phyloP scores from a whole-genome alignment of 2,329 filamentous ascomycete genomes.

The Alternaria hordeiaustralica region DNA sequence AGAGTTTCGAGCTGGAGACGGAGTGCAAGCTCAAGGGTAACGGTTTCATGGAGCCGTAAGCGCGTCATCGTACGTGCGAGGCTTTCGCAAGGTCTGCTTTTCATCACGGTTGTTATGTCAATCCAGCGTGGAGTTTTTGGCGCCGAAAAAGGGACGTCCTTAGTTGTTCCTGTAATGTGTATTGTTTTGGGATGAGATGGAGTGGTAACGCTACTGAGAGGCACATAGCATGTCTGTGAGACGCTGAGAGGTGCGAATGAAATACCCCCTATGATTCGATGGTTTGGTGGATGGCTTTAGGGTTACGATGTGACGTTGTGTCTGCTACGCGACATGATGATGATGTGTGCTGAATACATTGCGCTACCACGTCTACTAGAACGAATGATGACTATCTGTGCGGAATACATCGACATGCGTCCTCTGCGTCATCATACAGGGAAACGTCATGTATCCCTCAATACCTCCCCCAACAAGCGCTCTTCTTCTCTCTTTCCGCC shows the following conservation, averaged over 20 bases:
- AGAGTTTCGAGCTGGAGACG: constrained; percentile 37
- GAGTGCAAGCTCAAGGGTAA: constrained; percentile 34
- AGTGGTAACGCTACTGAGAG: neutral
- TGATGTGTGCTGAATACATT: neutral
- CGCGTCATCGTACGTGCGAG: neutral
- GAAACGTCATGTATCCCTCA: neutral
- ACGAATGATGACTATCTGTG: rapidly evolving
- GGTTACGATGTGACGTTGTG: neutral
- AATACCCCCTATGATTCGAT: neutral
- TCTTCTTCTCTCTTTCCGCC: neutral
- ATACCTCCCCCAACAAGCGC: neutral
- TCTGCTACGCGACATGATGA: rapidly evolving
- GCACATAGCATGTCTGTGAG: neutral
- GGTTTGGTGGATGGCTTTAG: neutral
- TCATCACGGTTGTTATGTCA: neutral
- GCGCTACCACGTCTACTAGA: rapidly evolving
- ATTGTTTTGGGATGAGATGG: neutral
- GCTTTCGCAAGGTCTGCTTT: neutral
- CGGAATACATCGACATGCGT: neutral
- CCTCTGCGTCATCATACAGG: rapidly evolving
- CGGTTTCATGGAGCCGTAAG: constrained; percentile 46
- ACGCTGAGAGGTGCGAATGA: neutral
- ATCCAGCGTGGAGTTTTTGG: neutral
- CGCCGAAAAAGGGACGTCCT: neutral
- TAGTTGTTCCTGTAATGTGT: neutral